Conservation (phyloP, 495 filamentous ascomycete species). For the Ramalina peruviana region DNA sequence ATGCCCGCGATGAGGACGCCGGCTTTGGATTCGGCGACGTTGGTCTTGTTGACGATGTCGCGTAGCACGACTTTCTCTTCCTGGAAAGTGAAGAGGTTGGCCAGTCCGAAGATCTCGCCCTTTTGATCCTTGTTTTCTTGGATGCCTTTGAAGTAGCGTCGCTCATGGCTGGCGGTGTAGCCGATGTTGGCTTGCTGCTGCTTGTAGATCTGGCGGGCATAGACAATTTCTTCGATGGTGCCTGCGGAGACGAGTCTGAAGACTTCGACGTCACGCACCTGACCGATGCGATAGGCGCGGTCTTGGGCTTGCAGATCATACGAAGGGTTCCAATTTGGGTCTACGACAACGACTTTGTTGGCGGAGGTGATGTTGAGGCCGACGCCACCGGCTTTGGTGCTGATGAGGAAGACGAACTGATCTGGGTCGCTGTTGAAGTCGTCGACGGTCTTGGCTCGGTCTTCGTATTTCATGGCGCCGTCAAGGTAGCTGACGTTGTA, state of each 20-base stretch:
- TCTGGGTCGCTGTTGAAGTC: constrained; percentile 82
- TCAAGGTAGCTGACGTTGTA: constrained; percentile 90
- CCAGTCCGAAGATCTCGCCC: constrained; percentile 87
- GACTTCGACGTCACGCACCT: constrained; percentile 86
- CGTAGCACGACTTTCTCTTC: constrained; percentile 66
- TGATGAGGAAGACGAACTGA: constrained; percentile 93
- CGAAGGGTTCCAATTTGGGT: constrained; percentile 94
- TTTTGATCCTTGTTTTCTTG: constrained; percentile 68
- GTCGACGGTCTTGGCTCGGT: constrained; percentile 63
- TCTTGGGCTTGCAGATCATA: constrained; percentile 95
- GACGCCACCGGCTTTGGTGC: constrained; percentile 78
- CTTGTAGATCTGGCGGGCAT: constrained; percentile 95
- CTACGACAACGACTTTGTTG: constrained; percentile 95
- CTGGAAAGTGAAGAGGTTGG: constrained; percentile 76
- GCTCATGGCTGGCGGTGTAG: constrained; percentile 82
- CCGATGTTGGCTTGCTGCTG: constrained; percentile 98
- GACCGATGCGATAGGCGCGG: constrained; percentile 90
- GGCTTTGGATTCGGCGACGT: constrained; percentile 81
- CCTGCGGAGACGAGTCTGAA: constrained; percentile 87
- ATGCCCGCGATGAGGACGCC: constrained; percentile 69
- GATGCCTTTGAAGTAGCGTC: constrained; percentile 91
- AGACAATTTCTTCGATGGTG: constrained; percentile 95
- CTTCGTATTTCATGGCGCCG: constrained; percentile 74
- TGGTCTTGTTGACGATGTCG: constrained; percentile 95
- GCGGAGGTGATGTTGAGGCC: constrained; percentile 94